These are phyloP conservation scores for Lasiodiplodia sp. DNA, from an alignment of 2,329 filamentous ascomycete genomes.

Conservation along the genomic window DNA sequence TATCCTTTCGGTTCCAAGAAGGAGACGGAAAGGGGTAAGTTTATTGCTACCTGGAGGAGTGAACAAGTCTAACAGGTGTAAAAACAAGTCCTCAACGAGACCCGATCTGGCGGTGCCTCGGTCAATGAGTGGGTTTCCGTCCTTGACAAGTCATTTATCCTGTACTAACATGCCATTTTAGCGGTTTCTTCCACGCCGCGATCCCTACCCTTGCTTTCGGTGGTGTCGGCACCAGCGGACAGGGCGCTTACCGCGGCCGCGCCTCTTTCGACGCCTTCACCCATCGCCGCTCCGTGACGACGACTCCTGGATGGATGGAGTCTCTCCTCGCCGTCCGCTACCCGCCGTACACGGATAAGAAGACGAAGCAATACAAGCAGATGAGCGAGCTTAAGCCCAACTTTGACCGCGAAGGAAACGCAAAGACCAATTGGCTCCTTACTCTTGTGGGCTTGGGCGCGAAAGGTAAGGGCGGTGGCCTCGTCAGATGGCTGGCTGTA, in stretches of 20 bases:
- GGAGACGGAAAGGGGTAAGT: constrained; percentile 76
- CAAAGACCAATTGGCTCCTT: constrained; percentile 42
- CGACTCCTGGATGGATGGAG: constrained; percentile 73
- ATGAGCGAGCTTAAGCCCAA: constrained; percentile 63
- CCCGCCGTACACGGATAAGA: constrained; percentile 65
- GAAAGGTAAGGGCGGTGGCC: constrained; percentile 25
- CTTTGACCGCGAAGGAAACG: constrained; percentile 65
- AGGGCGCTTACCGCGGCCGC: constrained; percentile 79
- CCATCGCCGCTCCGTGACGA: constrained; percentile 67
- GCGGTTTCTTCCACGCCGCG: constrained; percentile 71
- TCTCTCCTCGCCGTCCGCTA: constrained; percentile 71
- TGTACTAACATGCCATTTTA: neutral
- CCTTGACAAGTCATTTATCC: neutral
- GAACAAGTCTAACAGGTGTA: neutral
- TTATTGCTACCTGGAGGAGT: neutral
- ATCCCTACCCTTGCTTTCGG: constrained; percentile 80
- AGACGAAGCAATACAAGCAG: constrained; percentile 59
- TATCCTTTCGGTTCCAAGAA: constrained; percentile 84
- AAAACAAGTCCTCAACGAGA: constrained; percentile 52
- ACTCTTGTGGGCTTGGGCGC: constrained; percentile 27
- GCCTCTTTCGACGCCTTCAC: constrained; percentile 74
- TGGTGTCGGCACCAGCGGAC: constrained; percentile 80
- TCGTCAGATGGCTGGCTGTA: constrained; percentile 19
- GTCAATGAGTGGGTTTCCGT: constrained; percentile 51
- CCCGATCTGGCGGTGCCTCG: constrained; percentile 59